Conservation (phyloP, 2,329 filamentous ascomycete genomes). For the Gremmenia infestans region DNA sequence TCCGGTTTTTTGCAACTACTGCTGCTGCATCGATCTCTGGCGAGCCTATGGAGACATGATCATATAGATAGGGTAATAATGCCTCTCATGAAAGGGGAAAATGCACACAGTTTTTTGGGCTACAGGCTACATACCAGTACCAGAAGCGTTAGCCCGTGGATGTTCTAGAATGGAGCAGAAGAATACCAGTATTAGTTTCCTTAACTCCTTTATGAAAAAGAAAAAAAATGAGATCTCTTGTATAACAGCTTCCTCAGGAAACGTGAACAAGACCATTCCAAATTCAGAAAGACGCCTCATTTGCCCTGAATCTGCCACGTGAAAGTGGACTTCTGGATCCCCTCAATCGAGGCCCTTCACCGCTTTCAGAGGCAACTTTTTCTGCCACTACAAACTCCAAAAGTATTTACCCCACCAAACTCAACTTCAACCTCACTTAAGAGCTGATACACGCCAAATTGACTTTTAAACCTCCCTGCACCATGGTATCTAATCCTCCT, state of each 20-base stretch:
- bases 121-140: slow-evolving; percentile 20
- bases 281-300: not conserved
- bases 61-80: slow-evolving; percentile 29
- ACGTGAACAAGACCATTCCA: not conserved
- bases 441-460: too few relatives aligned
- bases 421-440: too few relatives aligned
- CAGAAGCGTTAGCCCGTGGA: slow-evolving; percentile 22
- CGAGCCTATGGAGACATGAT: slow-evolving; percentile 51
- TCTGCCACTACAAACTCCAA: too few relatives aligned
- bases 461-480: too few relatives aligned
- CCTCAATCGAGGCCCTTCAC: too few relatives aligned
- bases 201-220: slow-evolving; percentile 5
- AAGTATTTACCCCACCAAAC: too few relatives aligned
- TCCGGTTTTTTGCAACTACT: slow-evolving; percentile 94
- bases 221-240: not conserved
- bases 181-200: slow-evolving; percentile 30
- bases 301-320: not conserved
- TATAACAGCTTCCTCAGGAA: not conserved
- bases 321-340: too few relatives aligned
- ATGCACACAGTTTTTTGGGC: slow-evolving; percentile 21
- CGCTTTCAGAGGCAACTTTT: too few relatives aligned
- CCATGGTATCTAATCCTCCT: slow-evolving; percentile 26
- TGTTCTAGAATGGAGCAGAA: slow-evolving; percentile 30
- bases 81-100: slow-evolving; percentile 14
- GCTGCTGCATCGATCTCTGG: slow-evolving; percentile 55